Evolutionary conservation across 192 early-diverging fungal genomes (phyloP).

Genomic region (Coemansia sp.): DNA sequence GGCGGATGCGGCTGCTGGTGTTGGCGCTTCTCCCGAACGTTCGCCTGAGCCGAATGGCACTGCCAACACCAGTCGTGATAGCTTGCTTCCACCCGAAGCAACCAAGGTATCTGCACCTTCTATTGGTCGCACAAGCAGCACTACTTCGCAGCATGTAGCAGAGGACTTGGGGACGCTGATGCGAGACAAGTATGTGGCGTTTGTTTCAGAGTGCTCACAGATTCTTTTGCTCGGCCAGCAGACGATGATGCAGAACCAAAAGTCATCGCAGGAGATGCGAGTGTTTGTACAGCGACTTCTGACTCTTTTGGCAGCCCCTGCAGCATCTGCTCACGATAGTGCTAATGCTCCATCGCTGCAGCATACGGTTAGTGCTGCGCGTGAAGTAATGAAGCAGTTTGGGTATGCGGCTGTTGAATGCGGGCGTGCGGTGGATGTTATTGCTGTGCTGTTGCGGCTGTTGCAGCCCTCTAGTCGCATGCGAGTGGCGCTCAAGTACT

Average conservation of each 20-base stretch:
- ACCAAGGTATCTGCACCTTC: neutral
- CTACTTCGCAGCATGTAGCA: neutral
- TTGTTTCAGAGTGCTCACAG: constrained; percentile 28
- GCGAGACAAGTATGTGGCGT: constrained; percentile 22
- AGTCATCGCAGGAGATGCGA: constrained; percentile 4
- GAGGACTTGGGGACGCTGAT: neutral
- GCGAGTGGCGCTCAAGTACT: constrained; percentile 24
- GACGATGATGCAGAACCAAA: neutral
- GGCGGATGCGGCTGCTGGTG: neutral
- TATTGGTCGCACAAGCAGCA: neutral
- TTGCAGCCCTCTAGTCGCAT: constrained; percentile 25
- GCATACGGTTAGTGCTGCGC: constrained; percentile 11
- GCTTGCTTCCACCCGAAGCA: neutral
- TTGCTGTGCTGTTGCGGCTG: constrained; percentile 23
- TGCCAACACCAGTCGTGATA: neutral
- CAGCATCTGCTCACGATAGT: neutral
- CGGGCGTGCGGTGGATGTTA: constrained; percentile 13
- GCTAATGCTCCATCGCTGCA: neutral
- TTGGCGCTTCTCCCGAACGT: neutral
- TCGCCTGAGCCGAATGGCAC: neutral
- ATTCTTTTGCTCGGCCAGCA: neutral
- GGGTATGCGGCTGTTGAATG: constrained; percentile 32
- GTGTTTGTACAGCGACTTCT: constrained; percentile 26
- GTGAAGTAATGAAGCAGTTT: constrained; percentile 21
- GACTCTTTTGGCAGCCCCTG: neutral